These are phyloP conservation scores for Pleurozium schreberi DNA, from an alignment of 225 moss, liverwort and hornwort species.

Conservation along the genomic window DNA sequence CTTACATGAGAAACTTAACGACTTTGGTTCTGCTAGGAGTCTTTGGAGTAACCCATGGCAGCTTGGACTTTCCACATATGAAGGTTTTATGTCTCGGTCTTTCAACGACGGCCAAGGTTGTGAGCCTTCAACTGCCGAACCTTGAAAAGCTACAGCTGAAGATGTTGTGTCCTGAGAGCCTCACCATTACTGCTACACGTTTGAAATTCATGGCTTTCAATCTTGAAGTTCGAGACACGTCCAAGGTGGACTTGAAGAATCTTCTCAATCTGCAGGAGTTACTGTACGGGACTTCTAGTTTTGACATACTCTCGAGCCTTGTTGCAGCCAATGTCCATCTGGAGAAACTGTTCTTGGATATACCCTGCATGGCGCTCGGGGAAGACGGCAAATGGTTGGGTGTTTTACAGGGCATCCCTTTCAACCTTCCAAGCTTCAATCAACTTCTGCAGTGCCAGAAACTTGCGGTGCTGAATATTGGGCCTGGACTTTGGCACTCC, in stretches of 20 bases:
- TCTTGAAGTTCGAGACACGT: slow-evolving; percentile 17
- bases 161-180: slow-evolving; percentile 28
- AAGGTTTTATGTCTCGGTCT: slow-evolving; percentile 35
- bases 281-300: slow-evolving; percentile 30
- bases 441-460: slow-evolving; percentile 20
- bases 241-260: slow-evolving; percentile 14
- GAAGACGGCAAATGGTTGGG: slow-evolving; percentile 49
- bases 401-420: slow-evolving; percentile 18
- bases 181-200: slow-evolving; percentile 2
- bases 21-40: slow-evolving; percentile 34
- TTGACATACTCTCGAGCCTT: slow-evolving; percentile 14
- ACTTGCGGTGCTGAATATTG: slow-evolving; percentile 45
- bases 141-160: slow-evolving; percentile 41
- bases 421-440: slow-evolving; percentile 30
- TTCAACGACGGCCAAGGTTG: slow-evolving; percentile 22
- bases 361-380: slow-evolving; percentile 59
- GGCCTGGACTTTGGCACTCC: slow-evolving; percentile 63
- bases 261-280: slow-evolving; percentile 22
- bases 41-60: slow-evolving; percentile 26
- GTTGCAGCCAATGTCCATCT: slow-evolving; percentile 1
- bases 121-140: slow-evolving; percentile 18
- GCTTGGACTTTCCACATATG: slow-evolving; percentile 6
- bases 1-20: slow-evolving; percentile 21
- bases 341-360: slow-evolving; percentile 48
- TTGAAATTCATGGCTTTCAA: slow-evolving; percentile 41